Percentiles rank a stretch among this genome's conserved stretches.
phyloP scores from a whole-genome alignment of 768 basidiomycete genomes.

The Suillus subluteus region DNA sequence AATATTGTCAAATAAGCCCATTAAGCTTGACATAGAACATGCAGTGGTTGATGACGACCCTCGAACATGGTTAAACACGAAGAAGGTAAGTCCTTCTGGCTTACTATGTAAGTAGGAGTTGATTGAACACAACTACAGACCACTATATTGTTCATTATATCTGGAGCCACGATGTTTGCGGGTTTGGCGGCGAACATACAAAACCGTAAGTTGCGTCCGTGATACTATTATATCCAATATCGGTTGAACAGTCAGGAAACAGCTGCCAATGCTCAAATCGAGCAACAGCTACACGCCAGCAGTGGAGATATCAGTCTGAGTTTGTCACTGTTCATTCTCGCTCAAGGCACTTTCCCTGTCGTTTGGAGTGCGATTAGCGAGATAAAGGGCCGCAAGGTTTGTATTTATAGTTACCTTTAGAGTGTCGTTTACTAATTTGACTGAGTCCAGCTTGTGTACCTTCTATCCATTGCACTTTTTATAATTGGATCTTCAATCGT shows the following conservation, averaged over 20 bases:
- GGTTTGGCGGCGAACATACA: too few relatives aligned
- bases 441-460: constrained; percentile 52
- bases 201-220: too few relatives aligned
- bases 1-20: too few relatives aligned
- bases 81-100: too few relatives aligned
- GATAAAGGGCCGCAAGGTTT: constrained; percentile 66
- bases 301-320: constrained; percentile 66
- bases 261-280: constrained; percentile 60
- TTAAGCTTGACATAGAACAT: too few relatives aligned
- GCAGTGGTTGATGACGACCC: too few relatives aligned
- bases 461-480: constrained; percentile 55
- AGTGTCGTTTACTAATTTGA: background rate
- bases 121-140: too few relatives aligned
- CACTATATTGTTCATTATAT: too few relatives aligned
- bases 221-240: too few relatives aligned
- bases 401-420: constrained; percentile 13
- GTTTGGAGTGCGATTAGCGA: constrained; percentile 32
- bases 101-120: too few relatives aligned
- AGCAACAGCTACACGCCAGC: constrained; percentile 52
- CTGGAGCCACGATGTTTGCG: too few relatives aligned
- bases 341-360: constrained; percentile 58
- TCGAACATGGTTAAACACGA: too few relatives aligned
- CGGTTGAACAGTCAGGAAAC: constrained; percentile 15
- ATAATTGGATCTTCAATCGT: constrained; percentile 35
- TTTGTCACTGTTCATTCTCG: constrained; percentile 69